Evolutionary conservation across 352 stramenopile genomes (phyloP), one percentile per base, ranked within the genome.

Genomic region (Phytophthora syringae): DNA sequence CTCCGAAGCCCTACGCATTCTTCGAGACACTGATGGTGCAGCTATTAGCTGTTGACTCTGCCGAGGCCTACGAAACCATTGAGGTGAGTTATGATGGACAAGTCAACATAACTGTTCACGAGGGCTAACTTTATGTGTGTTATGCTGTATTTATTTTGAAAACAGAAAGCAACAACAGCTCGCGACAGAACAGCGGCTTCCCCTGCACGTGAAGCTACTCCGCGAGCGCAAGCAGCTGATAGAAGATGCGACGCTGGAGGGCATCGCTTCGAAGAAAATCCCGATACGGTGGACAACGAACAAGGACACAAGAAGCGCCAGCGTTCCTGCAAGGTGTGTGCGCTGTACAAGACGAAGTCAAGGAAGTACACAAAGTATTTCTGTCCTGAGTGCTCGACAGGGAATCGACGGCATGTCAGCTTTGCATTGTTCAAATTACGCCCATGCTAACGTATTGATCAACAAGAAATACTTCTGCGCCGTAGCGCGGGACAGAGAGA

Each of bases 381-480:
- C 16, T 42, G 13, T 20, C 15, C 36, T 2, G 36, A 20, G 36
- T 42, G 36, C 16, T 42, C 36, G 36, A 42, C 15, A 42, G 36
- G 15, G 36, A 42, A 42, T 42, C 36, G 36, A 21, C 36, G 36
- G 36, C 18, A 42, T 13, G 36, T 42, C 36, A 1, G 3, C 36
- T 15, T 20, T 20, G 65, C 66, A 22, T 45, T 48, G 16, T 18
- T 20, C 20, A 10, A 28, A 27, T 28, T 5, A 22, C 3, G 18
- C 13, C 6, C 15, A 30, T 15, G 6, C n/a, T 25, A 45, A 45
- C 4, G 18, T 44, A 18, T 24, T 11, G 28, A 7, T 21, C n/a
- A 39, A 18, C 6, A 61, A 28, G 20, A 61, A 61, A 25, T 52
- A 53, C 15, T 24, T 53, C 12, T 48, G 43, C 43, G 53, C 47